Evolutionary conservation across 2,329 filamentous ascomycete genomes (phyloP).

Genomic region (Thyridium curvatum): DNA sequence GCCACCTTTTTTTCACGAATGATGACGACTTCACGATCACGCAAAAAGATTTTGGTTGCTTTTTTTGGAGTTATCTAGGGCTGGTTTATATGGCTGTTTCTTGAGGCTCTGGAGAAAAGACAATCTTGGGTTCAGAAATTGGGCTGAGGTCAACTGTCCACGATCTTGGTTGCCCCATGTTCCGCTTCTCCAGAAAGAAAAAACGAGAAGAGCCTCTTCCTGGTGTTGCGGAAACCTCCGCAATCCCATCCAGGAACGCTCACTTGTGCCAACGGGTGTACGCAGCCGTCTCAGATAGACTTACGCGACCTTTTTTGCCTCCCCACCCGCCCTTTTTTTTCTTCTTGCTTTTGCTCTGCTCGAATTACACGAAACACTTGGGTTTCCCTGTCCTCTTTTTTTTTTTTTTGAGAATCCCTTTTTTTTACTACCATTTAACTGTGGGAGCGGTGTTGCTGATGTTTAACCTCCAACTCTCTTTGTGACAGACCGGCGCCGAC

Average conservation of each 20-base stretch:
- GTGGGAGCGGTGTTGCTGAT: conserved; percentile 28
- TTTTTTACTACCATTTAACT: no score
- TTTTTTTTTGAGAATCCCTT: not conserved
- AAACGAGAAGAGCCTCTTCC: not conserved
- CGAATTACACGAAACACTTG: not conserved
- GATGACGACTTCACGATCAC: not conserved
- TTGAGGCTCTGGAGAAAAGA: no score
- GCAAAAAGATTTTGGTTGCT: not conserved
- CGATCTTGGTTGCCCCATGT: not conserved
- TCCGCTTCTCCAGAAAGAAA: not conserved
- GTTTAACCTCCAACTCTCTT: conserved; percentile 18
- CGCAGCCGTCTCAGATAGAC: no score
- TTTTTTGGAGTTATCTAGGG: no score
- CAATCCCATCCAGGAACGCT: no score
- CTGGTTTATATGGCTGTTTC: no score
- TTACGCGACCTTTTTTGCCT: no score
- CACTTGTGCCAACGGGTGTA: no score
- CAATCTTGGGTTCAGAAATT: no score
- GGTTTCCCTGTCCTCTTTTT: conserved; percentile 3
- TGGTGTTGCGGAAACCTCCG: no score
- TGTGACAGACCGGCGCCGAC: conserved; percentile 37
- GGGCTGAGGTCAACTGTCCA: not conserved
- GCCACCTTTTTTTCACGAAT: not conserved
- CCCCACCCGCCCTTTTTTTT: no score
- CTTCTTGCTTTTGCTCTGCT: no score